Base-by-base conservation (phyloP, 768 basidiomycete species). In the Saitozyma podzolica region DNA sequence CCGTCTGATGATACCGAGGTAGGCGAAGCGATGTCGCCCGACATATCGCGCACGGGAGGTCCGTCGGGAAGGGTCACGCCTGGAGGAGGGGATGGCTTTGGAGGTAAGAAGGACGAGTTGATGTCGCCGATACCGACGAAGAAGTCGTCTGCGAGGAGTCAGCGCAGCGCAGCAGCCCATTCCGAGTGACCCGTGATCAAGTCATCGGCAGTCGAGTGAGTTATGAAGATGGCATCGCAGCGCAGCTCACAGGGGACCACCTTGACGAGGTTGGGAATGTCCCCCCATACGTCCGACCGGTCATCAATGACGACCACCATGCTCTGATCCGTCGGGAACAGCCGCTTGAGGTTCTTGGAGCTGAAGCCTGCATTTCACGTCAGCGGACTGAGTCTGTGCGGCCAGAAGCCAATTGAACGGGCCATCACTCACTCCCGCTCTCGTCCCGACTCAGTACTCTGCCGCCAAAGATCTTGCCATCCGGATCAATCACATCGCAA, bases 291-390 rank as follows among this genome's bases (percentile, higher is more conserved):
- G 75, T 99, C 96, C 4, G 92, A 89, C 29, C 96, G 88, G 81
- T 99, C 96, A 80, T 99, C 96, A 62, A 99, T 98, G 70, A 99
- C 90, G 68, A 98, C 95, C 1, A 98, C 95, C 95, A 96, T 99
- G 29, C 91, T 92, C 45, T 91, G 92, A 80, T 98, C 95, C 60
- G 91, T 92, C 7, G 96, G 96, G 76, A 99, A 99, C 53, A 99
- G 80, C 39, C 96, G 84, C 76, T 92, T 88, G 20, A 99, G 80
- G 74, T 87, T 91, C 81, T 99, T 99, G 78, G 88, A 16, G 90
- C 66, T 94, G 68, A 94, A 83, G 78, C 90, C 91, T 92, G 62
- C 5, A 37, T 40, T 20, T 53, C 29, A 59, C 50, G 45, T 42
- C 20, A 56, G 17, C 40, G 11, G 58, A 20, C 29, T 40, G 37